Evolutionary conservation across 163 green algal genomes (phyloP), one percentile per base, ranked within the genome.

Genomic region (Picocystis sp.): DNA sequence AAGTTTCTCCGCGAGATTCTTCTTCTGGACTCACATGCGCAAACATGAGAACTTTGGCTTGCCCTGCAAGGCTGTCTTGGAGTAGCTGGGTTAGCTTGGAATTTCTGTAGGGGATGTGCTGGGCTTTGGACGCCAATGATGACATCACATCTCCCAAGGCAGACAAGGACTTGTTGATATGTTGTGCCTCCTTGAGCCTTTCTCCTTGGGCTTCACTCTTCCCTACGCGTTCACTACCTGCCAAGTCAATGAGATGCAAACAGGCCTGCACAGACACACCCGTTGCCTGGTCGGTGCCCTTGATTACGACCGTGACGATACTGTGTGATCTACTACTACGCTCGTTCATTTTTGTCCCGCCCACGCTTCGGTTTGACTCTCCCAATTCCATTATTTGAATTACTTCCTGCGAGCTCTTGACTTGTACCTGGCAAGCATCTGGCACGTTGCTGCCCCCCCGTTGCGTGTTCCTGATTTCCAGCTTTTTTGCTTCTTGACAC

Each of bases 1-100:
- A 52, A 23, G 74, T 83, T 60, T 94, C 84, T 29, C 69, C 62
- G 81, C 21, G 51, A 72, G 14, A 44, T 58, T 75, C 92, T 3
- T 65, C 24, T 48, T 83, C 83, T 1, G 84, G 84, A 29, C 79
- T 71, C 10, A 93, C 66, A 64, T 94, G 83, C 57, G 93, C 79
- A 65, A 94, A 89, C 83, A 93, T 94, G 80, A 90, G 88, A 11
- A 81, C 74, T 71, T 92, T 93, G 52, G 69, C 79, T 66, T 58
- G 62, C 38, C 81, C 81, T 53, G 56, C 73, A 55, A 92, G 67
- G 9, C 66, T 76, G 52, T 81, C 75, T 51, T 73, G 62, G 25
- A 83, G 44, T 15, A 69, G 34, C 45, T 51, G 58, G 45, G 62
- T 69, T 3, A 69, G 56, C 22, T 62, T 62, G 50, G 50, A 65